phyloP scores from a whole-genome alignment of 1,284 basidiomycete genomes.

The Neolentinus lepideus region DNA sequence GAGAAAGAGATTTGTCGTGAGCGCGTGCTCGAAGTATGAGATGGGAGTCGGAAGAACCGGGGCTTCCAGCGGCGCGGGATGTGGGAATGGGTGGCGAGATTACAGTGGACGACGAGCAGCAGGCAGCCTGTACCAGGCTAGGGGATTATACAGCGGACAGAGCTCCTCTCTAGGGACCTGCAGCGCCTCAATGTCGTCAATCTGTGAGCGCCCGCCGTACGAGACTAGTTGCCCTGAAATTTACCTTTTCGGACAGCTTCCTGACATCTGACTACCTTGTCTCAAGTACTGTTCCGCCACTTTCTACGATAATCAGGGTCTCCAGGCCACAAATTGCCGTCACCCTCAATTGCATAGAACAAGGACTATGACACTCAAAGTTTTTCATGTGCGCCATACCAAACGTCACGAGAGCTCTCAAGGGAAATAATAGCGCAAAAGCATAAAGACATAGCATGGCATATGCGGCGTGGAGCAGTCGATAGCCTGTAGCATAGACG shows the following conservation, averaged over 20 bases:
- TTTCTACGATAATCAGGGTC: not conserved
- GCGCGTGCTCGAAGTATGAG: too few relatives aligned
- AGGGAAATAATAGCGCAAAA: not conserved
- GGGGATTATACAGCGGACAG: not conserved
- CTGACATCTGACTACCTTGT: not conserved
- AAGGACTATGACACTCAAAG: too few relatives aligned
- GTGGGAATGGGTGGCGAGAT: too few relatives aligned
- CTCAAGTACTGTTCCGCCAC: not conserved
- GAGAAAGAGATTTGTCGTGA: too few relatives aligned
- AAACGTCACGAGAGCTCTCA: too few relatives aligned
- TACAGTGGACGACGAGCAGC: too few relatives aligned
- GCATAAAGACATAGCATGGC: slow-evolving; percentile 17
- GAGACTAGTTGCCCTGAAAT: not conserved
- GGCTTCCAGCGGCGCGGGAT: too few relatives aligned
- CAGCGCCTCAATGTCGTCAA: not conserved
- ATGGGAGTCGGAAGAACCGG: too few relatives aligned
- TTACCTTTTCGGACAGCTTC: not conserved
- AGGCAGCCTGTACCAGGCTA: not conserved
- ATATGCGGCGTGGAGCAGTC: slow-evolving; percentile 20
- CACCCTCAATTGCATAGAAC: not conserved
- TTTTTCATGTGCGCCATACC: too few relatives aligned
- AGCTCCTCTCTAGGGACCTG: not conserved
- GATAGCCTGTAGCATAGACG: slow-evolving; percentile 32
- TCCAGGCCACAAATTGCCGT: not conserved
- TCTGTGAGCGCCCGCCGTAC: not conserved